A percentile compares a stretch with the other conserved stretches of the same genome.
phyloP scores from a whole-genome alignment of 257 asterid genomes.

The Solanum appendiculatum region DNA sequence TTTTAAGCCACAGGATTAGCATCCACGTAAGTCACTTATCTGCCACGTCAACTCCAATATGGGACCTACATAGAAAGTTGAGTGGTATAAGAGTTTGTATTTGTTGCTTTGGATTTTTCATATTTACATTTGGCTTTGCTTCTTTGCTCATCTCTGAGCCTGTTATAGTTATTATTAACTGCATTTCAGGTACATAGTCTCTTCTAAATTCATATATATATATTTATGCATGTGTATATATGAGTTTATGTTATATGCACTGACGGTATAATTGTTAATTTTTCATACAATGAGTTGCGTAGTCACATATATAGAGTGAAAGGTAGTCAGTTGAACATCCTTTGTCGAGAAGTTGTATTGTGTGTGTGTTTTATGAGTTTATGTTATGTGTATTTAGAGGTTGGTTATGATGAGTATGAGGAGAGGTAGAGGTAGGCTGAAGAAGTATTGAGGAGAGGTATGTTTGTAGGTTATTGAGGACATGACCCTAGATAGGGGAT shows the following conservation, averaged over 20 bases:
- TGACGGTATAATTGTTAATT: background rate
- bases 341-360: background rate
- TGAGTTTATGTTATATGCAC: background rate
- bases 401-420: background rate
- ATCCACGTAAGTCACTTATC: constrained; percentile 62
- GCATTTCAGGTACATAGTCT: background rate
- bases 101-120: constrained; percentile 25
- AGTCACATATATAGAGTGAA: background rate
- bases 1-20: background rate
- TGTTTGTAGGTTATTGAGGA: background rate
- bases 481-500: background rate
- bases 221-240: background rate
- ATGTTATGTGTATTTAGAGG: rapidly evolving
- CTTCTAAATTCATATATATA: background rate
- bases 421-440: background rate
- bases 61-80: constrained; percentile 36
- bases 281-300: background rate
- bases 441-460: background rate
- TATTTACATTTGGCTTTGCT: background rate
- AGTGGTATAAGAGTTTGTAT: constrained; percentile 47
- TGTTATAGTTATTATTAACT: background rate
- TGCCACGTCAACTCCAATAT: constrained; percentile 35
- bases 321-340: background rate
- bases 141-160: background rate
- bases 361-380: background rate